Base-by-base conservation (phyloP, 306 rosid genomes). In the Ammopiptanthus mongolicus region DNA sequence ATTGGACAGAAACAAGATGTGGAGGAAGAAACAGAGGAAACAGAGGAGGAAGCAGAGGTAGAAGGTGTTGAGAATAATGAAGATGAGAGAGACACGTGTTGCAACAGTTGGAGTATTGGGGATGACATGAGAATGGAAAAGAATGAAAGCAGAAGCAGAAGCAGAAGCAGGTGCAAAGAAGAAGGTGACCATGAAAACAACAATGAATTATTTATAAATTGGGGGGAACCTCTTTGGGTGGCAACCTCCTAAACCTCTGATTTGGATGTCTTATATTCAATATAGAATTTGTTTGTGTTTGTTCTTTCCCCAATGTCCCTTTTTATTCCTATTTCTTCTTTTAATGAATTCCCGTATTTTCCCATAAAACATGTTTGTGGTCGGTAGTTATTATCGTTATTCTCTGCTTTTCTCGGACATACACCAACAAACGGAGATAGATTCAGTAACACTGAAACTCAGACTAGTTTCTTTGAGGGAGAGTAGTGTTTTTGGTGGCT, bases 151-250 rank as follows among this genome's bases (percentile, higher is more conserved):
- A 7, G 29, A 41, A 58, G 8, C n/a, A 73, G 50, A 6, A 36
- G 65, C 37, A n/a, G 62, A 36, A 79, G 89, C 14, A 82, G 92
- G 65, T 88, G 91, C 92, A 91, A 88, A 61, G 92, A 88, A 61
- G 92, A 87, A 41, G 86, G 80, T 5, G 85, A 87, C n/a, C 76
- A 72, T 29, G 96, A 85, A 75, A 78, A 33, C 3, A 41, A 84
- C 61, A 82, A 70, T 15, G 71, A 81, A n/a, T 55, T 84, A 23
- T 55, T 82, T 25, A 22, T 12, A 2, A 83, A 81, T 46, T 82
- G 94, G 88, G 72, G 79, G 1, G 87, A 88, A 60, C 79, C 90
- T 42, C 60, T 82, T 36, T 84, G 83, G 88, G 89, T 93, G 67
- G 83, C 88, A 77, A 79, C 90, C 71, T 90, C 88, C 31, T 79